Evolutionary conservation across 2,329 filamentous ascomycete genomes (phyloP), one percentile per base, ranked within the genome.

Genomic region (Cladosporium cucumerinum): DNA sequence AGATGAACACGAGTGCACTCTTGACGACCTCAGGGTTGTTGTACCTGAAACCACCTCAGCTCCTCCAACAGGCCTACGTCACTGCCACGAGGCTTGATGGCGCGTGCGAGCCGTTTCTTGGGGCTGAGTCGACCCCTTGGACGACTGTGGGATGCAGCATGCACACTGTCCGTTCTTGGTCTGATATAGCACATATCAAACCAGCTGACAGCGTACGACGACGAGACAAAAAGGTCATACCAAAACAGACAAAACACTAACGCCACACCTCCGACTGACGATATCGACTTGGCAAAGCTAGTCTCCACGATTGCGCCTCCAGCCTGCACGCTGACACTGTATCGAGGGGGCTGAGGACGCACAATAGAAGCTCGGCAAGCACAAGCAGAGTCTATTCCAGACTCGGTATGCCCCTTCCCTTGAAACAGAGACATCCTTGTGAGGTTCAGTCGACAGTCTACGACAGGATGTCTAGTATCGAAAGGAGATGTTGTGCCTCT

Each of bases 31-130:
- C 36, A 43, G 18, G 46, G 46, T 21, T 51, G 48, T 16, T 57
- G 54, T 57, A 23, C 54, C 54, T 57, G 54, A 57, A 57, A 57
- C 54, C 52, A 34, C 28, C 28, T 30, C 21, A 30, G 25, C 48
- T 25, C 26, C 48, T 25, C 26, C 23, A 25, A 25, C 12, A 52
- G 21, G n/a, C 30, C 3, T 57, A 57, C 54, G 54, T 57, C 54
- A 57, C 54, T 21, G 51, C 51, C 51, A 54, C 51, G 51, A 28
- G 51, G 32, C 32, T 34, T 34, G 25, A 16, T 58, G 55, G 55
- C 55, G 30, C 55, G 34, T 58, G 34, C 55, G 55, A 25, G 28
- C 34, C 32, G 25, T 25, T 58, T 18, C 26, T 1, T 32, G 23
- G n/a, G 39, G 39, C 39, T 46, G 8, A 12, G 1, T 46, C n/a